Percentiles rank a stretch among this genome's conserved stretches.
phyloP scores from a whole-genome alignment of 805 yeast species.

The Schwanniomyces polymorphus region DNA sequence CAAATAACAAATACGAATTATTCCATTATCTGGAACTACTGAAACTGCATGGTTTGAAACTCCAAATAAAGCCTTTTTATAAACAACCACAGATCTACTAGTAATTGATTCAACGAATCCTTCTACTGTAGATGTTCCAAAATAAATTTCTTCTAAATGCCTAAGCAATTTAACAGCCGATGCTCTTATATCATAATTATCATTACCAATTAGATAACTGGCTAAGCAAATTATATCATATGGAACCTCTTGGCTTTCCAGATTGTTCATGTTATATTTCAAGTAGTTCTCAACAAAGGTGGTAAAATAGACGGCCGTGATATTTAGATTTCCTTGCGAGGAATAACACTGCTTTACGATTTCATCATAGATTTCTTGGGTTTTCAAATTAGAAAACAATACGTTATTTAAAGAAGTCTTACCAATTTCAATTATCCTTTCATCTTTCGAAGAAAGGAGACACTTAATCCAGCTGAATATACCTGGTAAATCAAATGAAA shows the following conservation, averaged over 20 bases:
- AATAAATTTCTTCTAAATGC: constrained; percentile 52
- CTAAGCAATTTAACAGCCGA: constrained; percentile 73
- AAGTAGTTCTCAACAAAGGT: constrained; percentile 67
- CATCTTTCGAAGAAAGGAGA: constrained; percentile 59
- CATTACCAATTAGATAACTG: constrained; percentile 76
- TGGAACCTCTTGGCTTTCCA: constrained; percentile 47
- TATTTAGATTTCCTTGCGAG: constrained; percentile 47
- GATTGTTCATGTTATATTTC: not conserved
- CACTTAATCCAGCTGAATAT: constrained; percentile 81
- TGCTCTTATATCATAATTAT: constrained; percentile 62
- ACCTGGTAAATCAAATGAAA: constrained; percentile 70
- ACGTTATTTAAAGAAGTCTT: constrained; percentile 69
- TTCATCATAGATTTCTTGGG: constrained; percentile 52
- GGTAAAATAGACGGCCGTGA: constrained; percentile 68
- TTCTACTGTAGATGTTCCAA: constrained; percentile 48
- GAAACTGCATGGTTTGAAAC: constrained; percentile 72
- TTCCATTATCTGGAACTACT: constrained; percentile 56
- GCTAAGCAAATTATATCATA: constrained; percentile 75
- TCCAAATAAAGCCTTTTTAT: constrained; percentile 81
- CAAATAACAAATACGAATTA: constrained; percentile 66
- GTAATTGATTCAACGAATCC: constrained; percentile 69
- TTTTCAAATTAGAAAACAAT: constrained; percentile 57
- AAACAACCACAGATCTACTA: constrained; percentile 77
- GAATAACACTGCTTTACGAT: constrained; percentile 73
- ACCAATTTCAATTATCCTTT: constrained; percentile 61